Percentiles rank a stretch among this genome's conserved stretches.
These are phyloP conservation scores for Paramecium tetraurelia DNA, from an alignment of 73 alveolate genomes.

Conservation along the genomic window DNA sequence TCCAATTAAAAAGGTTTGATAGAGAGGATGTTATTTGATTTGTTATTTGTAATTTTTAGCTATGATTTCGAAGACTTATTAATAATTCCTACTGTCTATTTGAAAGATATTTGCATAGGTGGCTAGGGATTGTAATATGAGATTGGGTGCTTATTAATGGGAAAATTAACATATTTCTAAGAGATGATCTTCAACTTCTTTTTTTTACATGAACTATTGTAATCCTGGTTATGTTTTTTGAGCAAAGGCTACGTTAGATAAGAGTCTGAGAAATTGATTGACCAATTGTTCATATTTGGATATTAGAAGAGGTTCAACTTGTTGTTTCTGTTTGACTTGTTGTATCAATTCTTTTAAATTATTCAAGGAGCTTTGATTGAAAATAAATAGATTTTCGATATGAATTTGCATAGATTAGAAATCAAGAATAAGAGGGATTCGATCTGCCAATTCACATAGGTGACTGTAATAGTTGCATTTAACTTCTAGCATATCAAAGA, in stretches of 20 bases:
- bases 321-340: neutral
- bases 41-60: slow-evolving; percentile 20
- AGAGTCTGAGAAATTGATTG: neutral
- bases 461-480: slow-evolving; percentile 44
- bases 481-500: slow-evolving; percentile 14
- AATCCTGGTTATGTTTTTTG: neutral
- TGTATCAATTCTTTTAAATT: neutral
- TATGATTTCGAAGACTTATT: neutral
- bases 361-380: neutral
- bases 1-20: slow-evolving; percentile 45
- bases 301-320: neutral
- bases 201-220: neutral
- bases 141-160: neutral
- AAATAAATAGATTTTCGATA: neutral
- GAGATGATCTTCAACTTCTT: slow-evolving; percentile 37
- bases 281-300: slow-evolving; percentile 22
- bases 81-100: slow-evolving; percentile 35
- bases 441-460: slow-evolving; percentile 27
- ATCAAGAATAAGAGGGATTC: neutral
- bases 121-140: neutral
- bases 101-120: slow-evolving; percentile 39
- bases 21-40: neutral
- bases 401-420: neutral
- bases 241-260: slow-evolving; percentile 33
- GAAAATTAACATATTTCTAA: slow-evolving; percentile 16